These are phyloP conservation scores for Selaginella moellendorffii DNA, from an alignment of 75 land plant species.

Conservation along the genomic window DNA sequence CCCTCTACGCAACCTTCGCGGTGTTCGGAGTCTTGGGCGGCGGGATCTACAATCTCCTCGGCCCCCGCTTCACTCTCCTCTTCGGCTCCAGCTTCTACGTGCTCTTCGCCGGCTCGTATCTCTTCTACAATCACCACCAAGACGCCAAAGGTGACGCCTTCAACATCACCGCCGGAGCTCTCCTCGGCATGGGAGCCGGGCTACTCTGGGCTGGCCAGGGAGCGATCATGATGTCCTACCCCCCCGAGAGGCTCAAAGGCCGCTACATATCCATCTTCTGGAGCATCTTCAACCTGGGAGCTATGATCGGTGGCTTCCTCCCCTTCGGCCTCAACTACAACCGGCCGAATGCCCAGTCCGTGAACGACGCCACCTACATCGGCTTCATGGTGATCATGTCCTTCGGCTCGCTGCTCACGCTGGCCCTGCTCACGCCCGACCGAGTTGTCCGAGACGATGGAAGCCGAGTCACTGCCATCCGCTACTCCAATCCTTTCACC, in stretches of 20 bases:
- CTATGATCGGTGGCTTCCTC: conserved; percentile 70
- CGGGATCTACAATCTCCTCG: conserved; percentile 70
- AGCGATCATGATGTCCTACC: conserved; percentile 92
- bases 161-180: conserved; percentile 52
- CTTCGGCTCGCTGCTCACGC: conserved; percentile 38
- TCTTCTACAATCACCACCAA: conserved; percentile 45
- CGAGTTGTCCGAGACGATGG: conserved; percentile 52
- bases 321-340: conserved; percentile 68
- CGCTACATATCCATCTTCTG: conserved; percentile 76
- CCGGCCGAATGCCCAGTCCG: conserved; percentile 31
- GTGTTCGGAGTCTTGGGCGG: conserved; percentile 77
- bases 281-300: conserved; percentile 86
- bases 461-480: conserved; percentile 21
- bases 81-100: conserved; percentile 55
- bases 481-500: conserved; percentile 25
- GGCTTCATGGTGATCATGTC: conserved; percentile 79
- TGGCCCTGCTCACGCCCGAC: conserved; percentile 45
- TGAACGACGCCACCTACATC: conserved; percentile 65
- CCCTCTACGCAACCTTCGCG: conserved; percentile 84
- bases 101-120: conserved; percentile 74
- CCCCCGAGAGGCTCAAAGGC: conserved; percentile 49
- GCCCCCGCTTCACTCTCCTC: conserved; percentile 52
- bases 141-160: conserved; percentile 23
- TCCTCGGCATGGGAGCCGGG: conserved; percentile 80
- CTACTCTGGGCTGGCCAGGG: conserved; percentile 87